Base-by-base conservation (phyloP, 495 filamentous ascomycete genomes). In the Penicillium crystallinum region DNA sequence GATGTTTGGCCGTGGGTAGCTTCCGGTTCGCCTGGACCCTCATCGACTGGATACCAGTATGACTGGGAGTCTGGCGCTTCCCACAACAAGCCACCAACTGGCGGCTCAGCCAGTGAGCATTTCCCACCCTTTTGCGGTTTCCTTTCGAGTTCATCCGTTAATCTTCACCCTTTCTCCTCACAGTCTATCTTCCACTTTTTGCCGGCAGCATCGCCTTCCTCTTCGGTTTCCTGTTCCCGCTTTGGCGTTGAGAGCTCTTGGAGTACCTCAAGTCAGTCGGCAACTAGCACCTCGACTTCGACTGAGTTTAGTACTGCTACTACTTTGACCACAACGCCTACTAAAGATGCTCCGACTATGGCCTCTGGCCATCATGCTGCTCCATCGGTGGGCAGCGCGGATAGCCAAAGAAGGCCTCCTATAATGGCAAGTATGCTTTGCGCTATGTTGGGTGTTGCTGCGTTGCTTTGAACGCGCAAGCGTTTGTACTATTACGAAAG, bases 61-160 rank as follows among this genome's bases (percentile, higher is more conserved):
- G 88, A 86, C 19, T 95, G 87, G 88, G 79, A 84, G 43, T 85
- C 84, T 34, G 74, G 80, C 42, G 79, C 81, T 41, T 84, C 88
- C 52, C 89, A 86, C 36, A 55, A 72, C 46, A 58, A 76, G 57
- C 71, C 75, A 46, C 74, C 75, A 33, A 64, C 62, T 49, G 65
- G 71, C 63, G 72, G 68, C 59, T 71, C 73, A 64, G 58, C 75
- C 66, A 77, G 76, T 79, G 70, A 78, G 77, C 67, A 64, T 62
- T 57, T 65, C 69, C 59, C 40, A 53, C 40, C 23, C 55, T 55
- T 45, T 47, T 42, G 42, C 31, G 57, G 29, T 18, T 29, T 42
- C 29, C 43, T 49, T 44, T 40, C 55, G 37, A 33, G 56, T 52
- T 29, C 41, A 51, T 47, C 21, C 53, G 46, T 42, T 49, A 56